Evolutionary conservation across 768 basidiomycete genomes (phyloP), one percentile per base, ranked within the genome.

Genomic region (Mycena vitilis): DNA sequence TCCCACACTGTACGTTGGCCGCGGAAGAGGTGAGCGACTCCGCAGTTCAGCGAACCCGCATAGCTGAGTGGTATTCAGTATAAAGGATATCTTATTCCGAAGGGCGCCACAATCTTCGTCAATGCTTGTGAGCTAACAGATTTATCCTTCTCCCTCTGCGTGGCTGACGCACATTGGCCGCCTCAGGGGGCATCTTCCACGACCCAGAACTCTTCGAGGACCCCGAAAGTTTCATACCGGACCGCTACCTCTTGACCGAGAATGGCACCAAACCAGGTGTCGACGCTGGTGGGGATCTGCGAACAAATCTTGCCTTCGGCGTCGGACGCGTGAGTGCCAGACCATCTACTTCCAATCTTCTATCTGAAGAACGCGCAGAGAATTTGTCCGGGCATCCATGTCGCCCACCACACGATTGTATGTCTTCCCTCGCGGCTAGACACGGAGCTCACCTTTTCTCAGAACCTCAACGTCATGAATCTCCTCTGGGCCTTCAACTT

Each of bases 401-500:
- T 48, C n/a, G 47, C 47, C 15, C n/a, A 48, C 8, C 7, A 48
- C n/a, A 48, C 47, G 13, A 48, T 48, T 2, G 47, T 48, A 48
- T 2, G 47, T 48, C 1, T 13, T 48, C 9, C 22, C n/a, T 12
- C 40, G 3, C 2, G 10, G 20, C 16, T 1, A 10, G 22, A 1
- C 9, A 48, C 2, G 15, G 20, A 25, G 18, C 20, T 60, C 30
- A 54, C 58, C 4, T 2, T 34, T 8, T 11, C 18, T 23, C 40
- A 66, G 65, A 66, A 63, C 23, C 62, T 79, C n/a, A 75, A 75
- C 51, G 66, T 65, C 13, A 75, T 75, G 73, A 74, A 73, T 53
- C 70, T 79, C 10, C 40, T 79, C 5, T 79, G 78, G 78, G 75
- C 74, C 4, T 78, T 79, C 71, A 63, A 75, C 36, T 79, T 78